These are phyloP conservation scores for Calonectria hawksworthii DNA, from an alignment of 2,329 filamentous ascomycete genomes.

Conservation along the genomic window DNA sequence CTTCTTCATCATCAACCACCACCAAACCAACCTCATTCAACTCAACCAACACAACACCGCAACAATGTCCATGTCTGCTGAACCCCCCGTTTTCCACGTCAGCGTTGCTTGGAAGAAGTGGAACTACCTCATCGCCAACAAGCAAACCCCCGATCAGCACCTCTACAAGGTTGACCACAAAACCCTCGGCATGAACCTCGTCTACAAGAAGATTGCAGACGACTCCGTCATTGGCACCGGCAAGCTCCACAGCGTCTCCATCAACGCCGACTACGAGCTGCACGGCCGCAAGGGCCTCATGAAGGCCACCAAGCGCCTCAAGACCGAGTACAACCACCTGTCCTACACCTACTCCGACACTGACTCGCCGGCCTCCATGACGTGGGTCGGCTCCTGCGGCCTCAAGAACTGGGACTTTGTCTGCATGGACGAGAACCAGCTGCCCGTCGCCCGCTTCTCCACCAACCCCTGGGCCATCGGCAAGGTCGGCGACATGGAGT, in stretches of 20 bases:
- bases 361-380: conserved; percentile 30
- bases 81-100: background rate
- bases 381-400: conserved; percentile 30
- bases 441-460: conserved; percentile 36
- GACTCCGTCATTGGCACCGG: conserved; percentile 26
- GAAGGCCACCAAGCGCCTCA: conserved; percentile 35
- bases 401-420: conserved; percentile 43
- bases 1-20: background rate
- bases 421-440: conserved; percentile 34
- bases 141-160: background rate
- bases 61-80: background rate
- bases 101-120: conserved; percentile 8
- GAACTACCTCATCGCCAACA: background rate
- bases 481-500: conserved; percentile 35
- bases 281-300: conserved; percentile 35
- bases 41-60: background rate
- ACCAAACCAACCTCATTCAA: background rate
- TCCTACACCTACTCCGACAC: conserved; percentile 34
- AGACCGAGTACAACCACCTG: conserved; percentile 40
- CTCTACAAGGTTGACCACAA: conserved; percentile 4
- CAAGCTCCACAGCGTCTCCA: conserved; percentile 37
- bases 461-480: conserved; percentile 30
- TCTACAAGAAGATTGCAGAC: background rate
- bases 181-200: conserved; percentile 1
- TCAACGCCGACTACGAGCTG: conserved; percentile 40